phyloP scores from a whole-genome alignment of 305 asterid genomes.

The Lippia alba region DNA sequence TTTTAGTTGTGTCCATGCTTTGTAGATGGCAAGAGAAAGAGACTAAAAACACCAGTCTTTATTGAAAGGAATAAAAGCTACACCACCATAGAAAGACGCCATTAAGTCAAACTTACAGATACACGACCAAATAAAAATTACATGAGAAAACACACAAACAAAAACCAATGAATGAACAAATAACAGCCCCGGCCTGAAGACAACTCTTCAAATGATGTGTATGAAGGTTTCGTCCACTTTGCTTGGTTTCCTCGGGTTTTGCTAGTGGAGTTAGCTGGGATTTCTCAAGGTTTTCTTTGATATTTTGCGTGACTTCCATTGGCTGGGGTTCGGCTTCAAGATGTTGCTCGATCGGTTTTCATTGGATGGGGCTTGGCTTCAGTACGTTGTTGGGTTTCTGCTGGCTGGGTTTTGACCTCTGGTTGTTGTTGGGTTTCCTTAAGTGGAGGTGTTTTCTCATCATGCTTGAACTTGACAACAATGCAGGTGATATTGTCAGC shows the following conservation, averaged over 20 bases:
- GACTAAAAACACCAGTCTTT: slow-evolving; percentile 17
- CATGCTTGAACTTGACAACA: slow-evolving; percentile 81
- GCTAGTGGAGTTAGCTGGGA: slow-evolving; percentile 20
- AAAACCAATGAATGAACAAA: slow-evolving; percentile 76
- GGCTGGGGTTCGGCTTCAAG: slow-evolving; percentile 2
- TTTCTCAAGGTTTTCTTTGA: slow-evolving; percentile 27
- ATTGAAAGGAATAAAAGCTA: slow-evolving; percentile 9
- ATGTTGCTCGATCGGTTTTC: slow-evolving; percentile 20
- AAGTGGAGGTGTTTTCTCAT: slow-evolving; percentile 29
- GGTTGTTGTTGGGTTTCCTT: slow-evolving; percentile 31
- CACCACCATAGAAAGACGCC: slow-evolving; percentile 24
- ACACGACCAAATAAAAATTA: slow-evolving; percentile 29
- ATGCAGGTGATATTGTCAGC: slow-evolving; percentile 98
- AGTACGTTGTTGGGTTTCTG: slow-evolving; percentile 27
- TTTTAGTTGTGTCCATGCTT: too few relatives aligned
- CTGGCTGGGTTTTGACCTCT: slow-evolving; percentile 34
- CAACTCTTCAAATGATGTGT: too few relatives aligned
- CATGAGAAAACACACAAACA: slow-evolving; percentile 34
- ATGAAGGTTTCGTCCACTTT: slow-evolving; percentile 32
- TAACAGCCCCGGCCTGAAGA: slow-evolving; percentile 25
- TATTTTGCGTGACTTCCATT: slow-evolving; percentile 28
- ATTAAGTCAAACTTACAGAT: slow-evolving; percentile 10
- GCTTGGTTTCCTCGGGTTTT: slow-evolving; percentile 36
- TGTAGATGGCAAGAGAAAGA: too few relatives aligned
- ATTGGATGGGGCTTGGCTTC: slow-evolving; percentile 21